These are phyloP conservation scores for Lactarius deliciosus DNA, from an alignment of 768 basidiomycete genomes.

Conservation along the genomic window DNA sequence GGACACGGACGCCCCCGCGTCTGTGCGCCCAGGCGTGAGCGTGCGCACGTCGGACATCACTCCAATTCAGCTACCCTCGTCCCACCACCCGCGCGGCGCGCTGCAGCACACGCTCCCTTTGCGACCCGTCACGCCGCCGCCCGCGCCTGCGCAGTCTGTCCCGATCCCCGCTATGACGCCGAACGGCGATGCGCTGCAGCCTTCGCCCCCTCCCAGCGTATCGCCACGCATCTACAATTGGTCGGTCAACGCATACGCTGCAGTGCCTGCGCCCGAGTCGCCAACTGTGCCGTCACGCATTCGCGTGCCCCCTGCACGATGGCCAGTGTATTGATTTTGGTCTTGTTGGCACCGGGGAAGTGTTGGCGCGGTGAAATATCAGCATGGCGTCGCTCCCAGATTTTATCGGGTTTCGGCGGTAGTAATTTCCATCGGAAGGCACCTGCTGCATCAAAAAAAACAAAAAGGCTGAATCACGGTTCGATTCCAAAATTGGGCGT, in stretches of 20 bases:
- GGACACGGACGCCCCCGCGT: constrained; percentile 9
- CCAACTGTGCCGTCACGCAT: constrained; percentile 19
- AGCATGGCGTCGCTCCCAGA: constrained; percentile 2
- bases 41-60: constrained; percentile 29
- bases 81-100: constrained; percentile 18
- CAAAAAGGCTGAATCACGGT: constrained; percentile 11
- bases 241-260: constrained; percentile 6
- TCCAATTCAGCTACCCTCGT: constrained; percentile 27
- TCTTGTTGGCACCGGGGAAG: not conserved
- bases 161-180: constrained; percentile 9
- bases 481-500: constrained; percentile 21
- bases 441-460: constrained; percentile 12
- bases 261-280: constrained; percentile 16
- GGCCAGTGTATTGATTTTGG: constrained; percentile 21
- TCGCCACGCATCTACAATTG: constrained; percentile 28
- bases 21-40: constrained; percentile 16
- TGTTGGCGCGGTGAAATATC: constrained; percentile 5
- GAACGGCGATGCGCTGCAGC: constrained; percentile 14
- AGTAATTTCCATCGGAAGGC: not conserved
- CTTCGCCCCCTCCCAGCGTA: constrained; percentile 29
- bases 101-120: constrained; percentile 7
- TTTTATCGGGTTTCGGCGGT: not conserved
- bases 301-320: constrained; percentile 18
- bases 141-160: not conserved
- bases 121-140: constrained; percentile 16